Percentiles rank a stretch among this genome's conserved stretches.
Evolutionary conservation across 176 grass and related monocot genomes (phyloP).

Genomic region (Coix lacrymajobi): DNA sequence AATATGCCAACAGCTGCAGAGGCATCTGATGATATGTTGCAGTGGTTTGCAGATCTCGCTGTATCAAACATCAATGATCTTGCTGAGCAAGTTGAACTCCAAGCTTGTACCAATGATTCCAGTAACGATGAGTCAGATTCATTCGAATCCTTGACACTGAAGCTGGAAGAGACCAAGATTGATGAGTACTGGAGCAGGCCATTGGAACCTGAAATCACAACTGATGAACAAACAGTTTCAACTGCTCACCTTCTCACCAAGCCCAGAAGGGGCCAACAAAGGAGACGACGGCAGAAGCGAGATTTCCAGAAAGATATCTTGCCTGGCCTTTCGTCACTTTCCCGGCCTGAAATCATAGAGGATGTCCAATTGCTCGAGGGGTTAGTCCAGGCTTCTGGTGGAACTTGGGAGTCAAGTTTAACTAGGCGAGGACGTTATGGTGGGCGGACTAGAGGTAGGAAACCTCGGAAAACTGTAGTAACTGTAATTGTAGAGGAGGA

Average conservation of each 20-base stretch:
- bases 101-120: constrained; percentile 10
- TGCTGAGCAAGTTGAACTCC: constrained; percentile 3
- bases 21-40: constrained; percentile 31
- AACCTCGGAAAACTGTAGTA: constrained; percentile 24
- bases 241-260: constrained; percentile 45
- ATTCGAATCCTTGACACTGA: constrained; percentile 81
- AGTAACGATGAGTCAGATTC: constrained; percentile 53
- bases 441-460: constrained; percentile 43
- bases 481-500: constrained; percentile 7
- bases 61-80: constrained; percentile 21
- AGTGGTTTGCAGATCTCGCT: constrained; percentile 66
- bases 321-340: constrained; percentile 64
- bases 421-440: constrained; percentile 29
- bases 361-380: constrained; percentile 76
- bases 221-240: constrained; percentile 42
- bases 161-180: constrained; percentile 66
- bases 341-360: constrained; percentile 78
- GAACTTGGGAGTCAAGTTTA: constrained; percentile 44
- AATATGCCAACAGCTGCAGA: constrained; percentile 25
- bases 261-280: constrained; percentile 59
- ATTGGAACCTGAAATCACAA: constrained; percentile 15
- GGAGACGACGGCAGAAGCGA: constrained; percentile 62
- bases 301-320: constrained; percentile 93
- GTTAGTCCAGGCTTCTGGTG: constrained; percentile 55
- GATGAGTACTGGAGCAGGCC: constrained; percentile 58